These are phyloP conservation scores for Alternaria conjuncta DNA, from an alignment of 2,329 filamentous ascomycete genomes.

Conservation along the genomic window DNA sequence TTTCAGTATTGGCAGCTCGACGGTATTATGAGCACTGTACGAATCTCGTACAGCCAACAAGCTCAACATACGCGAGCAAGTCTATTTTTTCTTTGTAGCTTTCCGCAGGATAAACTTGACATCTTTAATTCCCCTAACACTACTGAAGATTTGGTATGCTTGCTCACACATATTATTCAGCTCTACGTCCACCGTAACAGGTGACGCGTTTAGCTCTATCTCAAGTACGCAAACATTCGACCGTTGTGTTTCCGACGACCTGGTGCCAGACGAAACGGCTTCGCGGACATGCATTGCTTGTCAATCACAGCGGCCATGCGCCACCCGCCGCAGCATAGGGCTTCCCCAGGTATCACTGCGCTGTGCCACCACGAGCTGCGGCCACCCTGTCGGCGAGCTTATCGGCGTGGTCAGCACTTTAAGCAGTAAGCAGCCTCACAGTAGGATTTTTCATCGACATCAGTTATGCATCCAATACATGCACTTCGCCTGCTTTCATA, in stretches of 20 bases:
- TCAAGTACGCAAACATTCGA: background rate
- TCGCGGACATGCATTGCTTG: background rate
- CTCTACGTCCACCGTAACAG: background rate
- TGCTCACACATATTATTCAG: background rate
- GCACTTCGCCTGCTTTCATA: slow-evolving; percentile 20
- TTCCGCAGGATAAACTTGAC: background rate
- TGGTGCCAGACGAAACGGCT: slow-evolving; percentile 1
- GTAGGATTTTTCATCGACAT: slow-evolving; percentile 8
- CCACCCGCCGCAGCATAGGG: slow-evolving; percentile 8
- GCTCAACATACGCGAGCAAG: background rate
- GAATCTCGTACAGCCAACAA: background rate
- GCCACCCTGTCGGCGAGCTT: slow-evolving; percentile 27
- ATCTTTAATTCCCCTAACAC: background rate
- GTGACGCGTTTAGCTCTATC: background rate
- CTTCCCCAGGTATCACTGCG: slow-evolving; percentile 6
- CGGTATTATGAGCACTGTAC: background rate
- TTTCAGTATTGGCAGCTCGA: background rate
- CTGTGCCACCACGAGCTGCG: slow-evolving; percentile 11
- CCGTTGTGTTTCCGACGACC: slow-evolving; percentile 1
- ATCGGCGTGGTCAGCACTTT: slow-evolving; percentile 31
- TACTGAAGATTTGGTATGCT: background rate
- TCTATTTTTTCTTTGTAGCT: background rate
- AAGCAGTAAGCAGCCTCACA: slow-evolving; percentile 27
- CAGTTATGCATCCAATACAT: slow-evolving; percentile 6
- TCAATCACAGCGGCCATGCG: slow-evolving; percentile 6